Evolutionary conservation across 768 basidiomycete species (phyloP).

Genomic region (Xanthoconium stramineum): DNA sequence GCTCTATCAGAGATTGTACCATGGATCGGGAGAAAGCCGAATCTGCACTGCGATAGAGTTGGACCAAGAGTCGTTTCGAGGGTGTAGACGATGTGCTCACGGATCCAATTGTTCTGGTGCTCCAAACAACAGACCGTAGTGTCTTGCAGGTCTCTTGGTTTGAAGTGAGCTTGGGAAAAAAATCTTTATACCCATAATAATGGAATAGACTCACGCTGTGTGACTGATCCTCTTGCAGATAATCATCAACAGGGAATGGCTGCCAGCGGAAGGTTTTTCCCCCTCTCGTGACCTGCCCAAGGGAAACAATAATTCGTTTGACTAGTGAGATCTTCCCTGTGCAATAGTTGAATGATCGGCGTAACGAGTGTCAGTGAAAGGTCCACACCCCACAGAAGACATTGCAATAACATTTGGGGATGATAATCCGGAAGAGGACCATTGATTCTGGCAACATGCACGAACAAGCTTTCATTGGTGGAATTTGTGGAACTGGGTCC

Average conservation of each 20-base stretch:
- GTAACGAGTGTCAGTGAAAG: background rate
- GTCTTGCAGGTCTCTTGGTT: slow-evolving; percentile 28
- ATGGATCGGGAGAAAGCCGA: slow-evolving; percentile 58
- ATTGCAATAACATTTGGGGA: slow-evolving; percentile 90
- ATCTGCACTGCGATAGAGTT: slow-evolving; percentile 37
- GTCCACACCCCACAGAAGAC: slow-evolving; percentile 82
- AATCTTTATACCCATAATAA: background rate
- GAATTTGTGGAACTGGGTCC: slow-evolving; percentile 20
- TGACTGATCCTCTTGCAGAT: slow-evolving; percentile 21
- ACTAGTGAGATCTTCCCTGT: slow-evolving; percentile 83
- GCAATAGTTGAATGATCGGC: slow-evolving; percentile 2
- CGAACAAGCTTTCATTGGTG: slow-evolving; percentile 59
- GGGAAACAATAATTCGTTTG: slow-evolving; percentile 71
- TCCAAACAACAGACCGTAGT: slow-evolving; percentile 55
- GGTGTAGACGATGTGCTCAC: slow-evolving; percentile 34
- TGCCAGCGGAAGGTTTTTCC: slow-evolving; percentile 36
- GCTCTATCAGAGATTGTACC: slow-evolving; percentile 58
- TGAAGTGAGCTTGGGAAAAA: background rate
- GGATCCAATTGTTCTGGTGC: slow-evolving; percentile 39
- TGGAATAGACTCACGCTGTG: slow-evolving; percentile 18
- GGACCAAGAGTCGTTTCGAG: background rate
- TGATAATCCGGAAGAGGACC: slow-evolving; percentile 90
- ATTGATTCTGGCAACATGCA: slow-evolving; percentile 77
- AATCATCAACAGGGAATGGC: slow-evolving; percentile 53
- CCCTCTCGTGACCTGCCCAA: slow-evolving; percentile 40